Conservation (phyloP, 129 eudicot genomes). For the Deinandra increscens region DNA sequence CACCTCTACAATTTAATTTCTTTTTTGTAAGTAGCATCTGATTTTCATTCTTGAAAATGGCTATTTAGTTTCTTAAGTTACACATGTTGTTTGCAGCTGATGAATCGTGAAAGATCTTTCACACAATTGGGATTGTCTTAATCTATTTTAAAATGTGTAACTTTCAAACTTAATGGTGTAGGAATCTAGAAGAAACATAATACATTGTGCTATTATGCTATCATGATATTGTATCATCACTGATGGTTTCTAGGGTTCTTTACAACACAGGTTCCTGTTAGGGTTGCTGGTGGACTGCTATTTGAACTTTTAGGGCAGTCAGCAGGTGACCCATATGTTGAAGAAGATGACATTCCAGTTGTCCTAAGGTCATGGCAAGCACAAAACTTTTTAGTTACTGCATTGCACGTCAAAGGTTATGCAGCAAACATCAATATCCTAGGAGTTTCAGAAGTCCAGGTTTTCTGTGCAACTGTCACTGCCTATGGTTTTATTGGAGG, state of each 20-base stretch:
- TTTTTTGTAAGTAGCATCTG: slow-evolving; percentile 1
- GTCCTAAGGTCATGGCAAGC: slow-evolving; percentile 76
- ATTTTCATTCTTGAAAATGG: background rate
- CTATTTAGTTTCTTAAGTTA: background rate
- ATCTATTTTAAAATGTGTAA: slow-evolving; percentile 2
- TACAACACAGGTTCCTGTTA: slow-evolving; percentile 58
- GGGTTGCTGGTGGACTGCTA: slow-evolving; percentile 67
- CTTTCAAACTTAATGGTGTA: slow-evolving; percentile 3
- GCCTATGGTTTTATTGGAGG: background rate
- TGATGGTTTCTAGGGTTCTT: slow-evolving; percentile 2
- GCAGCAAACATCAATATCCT: slow-evolving; percentile 55
- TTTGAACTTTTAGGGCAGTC: slow-evolving; percentile 76
- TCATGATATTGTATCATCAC: slow-evolving; percentile 4
- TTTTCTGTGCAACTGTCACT: slow-evolving; percentile 21
- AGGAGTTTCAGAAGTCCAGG: slow-evolving; percentile 78
- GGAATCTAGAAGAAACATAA: background rate
- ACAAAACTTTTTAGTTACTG: slow-evolving; percentile 60
- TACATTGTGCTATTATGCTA: slow-evolving; percentile 3
- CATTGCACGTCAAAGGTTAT: slow-evolving; percentile 66
- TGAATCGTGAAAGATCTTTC: background rate
- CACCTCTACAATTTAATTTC: background rate
- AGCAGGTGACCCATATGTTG: slow-evolving; percentile 64
- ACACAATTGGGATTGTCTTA: slow-evolving; percentile 2
- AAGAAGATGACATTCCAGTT: slow-evolving; percentile 73
- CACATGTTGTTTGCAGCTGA: background rate